These are phyloP conservation scores for Hawksworthiomyces lignivorus DNA, from an alignment of 2,329 filamentous ascomycete species.

Conservation along the genomic window DNA sequence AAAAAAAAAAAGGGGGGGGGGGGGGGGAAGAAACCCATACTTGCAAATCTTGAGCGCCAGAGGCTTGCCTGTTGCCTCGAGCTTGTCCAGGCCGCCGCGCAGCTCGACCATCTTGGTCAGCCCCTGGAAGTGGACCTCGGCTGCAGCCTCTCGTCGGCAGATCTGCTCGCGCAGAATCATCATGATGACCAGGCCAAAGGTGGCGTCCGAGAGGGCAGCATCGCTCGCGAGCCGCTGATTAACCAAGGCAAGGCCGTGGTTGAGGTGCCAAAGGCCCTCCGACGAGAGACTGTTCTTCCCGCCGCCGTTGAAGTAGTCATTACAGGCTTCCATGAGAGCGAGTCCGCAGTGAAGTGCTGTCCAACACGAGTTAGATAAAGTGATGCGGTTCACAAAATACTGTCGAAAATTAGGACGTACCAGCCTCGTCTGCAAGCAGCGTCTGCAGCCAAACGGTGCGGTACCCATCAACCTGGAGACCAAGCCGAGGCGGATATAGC, in stretches of 20 bases:
- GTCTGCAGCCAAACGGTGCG: too few relatives aligned
- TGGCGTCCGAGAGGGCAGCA: conserved; percentile 16
- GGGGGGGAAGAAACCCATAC: too few relatives aligned
- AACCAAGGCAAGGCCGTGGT: conserved; percentile 16
- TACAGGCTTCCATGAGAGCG: conserved; percentile 17
- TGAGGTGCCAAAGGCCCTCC: conserved; percentile 17
- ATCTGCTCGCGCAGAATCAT: conserved; percentile 20
- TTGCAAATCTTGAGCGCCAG: conserved; percentile 19
- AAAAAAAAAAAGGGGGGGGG: too few relatives aligned
- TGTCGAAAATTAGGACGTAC: too few relatives aligned
- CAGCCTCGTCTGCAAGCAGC: too few relatives aligned
- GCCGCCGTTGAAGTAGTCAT: conserved; percentile 13
- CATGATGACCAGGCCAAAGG: conserved; percentile 21
- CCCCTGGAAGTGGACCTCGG: conserved; percentile 24
- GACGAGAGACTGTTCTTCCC: conserved; percentile 10
- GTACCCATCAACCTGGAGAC: too few relatives aligned
- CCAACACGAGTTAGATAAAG: too few relatives aligned
- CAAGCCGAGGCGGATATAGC: too few relatives aligned
- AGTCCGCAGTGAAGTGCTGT: conserved; percentile 15
- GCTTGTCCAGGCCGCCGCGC: conserved; percentile 18
- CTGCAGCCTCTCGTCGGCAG: conserved; percentile 3
- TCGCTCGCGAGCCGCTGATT: conserved; percentile 16
- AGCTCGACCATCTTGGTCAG: conserved; percentile 28
- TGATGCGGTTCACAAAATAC: too few relatives aligned
- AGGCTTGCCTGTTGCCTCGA: conserved; percentile 8